These are phyloP conservation scores for Eragrostis tef DNA, from an alignment of 202 grass and related monocot genomes.

Conservation along the genomic window DNA sequence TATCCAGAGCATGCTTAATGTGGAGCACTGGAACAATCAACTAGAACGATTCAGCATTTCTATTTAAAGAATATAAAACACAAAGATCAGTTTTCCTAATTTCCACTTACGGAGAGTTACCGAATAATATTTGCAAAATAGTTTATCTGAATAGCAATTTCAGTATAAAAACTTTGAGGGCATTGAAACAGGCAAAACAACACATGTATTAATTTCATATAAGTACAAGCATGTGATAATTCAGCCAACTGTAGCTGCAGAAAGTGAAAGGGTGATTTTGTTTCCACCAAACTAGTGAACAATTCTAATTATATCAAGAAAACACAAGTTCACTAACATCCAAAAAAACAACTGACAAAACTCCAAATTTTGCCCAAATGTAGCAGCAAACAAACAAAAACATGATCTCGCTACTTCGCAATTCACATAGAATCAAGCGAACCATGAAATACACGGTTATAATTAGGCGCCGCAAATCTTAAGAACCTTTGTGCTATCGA, in stretches of 20 bases:
- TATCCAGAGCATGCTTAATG: not conserved
- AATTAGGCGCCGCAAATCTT: not conserved
- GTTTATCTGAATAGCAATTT: not conserved
- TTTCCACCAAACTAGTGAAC: slow-evolving; percentile 2
- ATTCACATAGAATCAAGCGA: slow-evolving; percentile 21
- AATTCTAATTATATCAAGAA: slow-evolving; percentile 8
- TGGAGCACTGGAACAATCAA: not conserved
- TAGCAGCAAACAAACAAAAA: slow-evolving; percentile 6
- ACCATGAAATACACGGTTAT: slow-evolving; percentile 13
- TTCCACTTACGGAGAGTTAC: slow-evolving; percentile 1
- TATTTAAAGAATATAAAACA: slow-evolving; percentile 1
- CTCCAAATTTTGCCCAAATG: not conserved
- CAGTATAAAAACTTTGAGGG: slow-evolving; percentile 17
- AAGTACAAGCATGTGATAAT: slow-evolving; percentile 1
- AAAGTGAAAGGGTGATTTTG: not conserved
- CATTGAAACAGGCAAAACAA: slow-evolving; percentile 5
- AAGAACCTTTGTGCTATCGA: slow-evolving; percentile 1
- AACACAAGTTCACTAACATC: not conserved
- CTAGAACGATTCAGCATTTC: not conserved
- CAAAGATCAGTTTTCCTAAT: not conserved
- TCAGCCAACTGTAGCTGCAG: not conserved
- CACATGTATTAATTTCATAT: slow-evolving; percentile 30
- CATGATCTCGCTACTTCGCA: not conserved
- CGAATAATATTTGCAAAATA: slow-evolving; percentile 16
- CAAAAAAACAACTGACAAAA: slow-evolving; percentile 13